These are phyloP conservation scores for Sporothrix curviconia DNA, from an alignment of 2,329 filamentous ascomycete species.

Conservation along the genomic window DNA sequence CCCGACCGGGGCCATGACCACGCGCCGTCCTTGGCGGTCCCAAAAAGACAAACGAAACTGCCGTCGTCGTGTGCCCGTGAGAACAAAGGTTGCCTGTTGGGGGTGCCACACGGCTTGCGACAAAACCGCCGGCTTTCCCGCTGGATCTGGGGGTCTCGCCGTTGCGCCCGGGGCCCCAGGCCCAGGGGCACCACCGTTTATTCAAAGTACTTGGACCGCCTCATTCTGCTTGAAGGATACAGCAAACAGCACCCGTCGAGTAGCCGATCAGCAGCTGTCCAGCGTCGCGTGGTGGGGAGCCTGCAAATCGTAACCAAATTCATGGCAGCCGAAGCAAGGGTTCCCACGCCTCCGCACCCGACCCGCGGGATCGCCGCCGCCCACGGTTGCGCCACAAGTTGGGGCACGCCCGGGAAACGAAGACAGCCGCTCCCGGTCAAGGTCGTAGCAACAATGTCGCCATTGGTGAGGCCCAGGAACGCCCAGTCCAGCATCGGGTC, in stretches of 20 bases:
- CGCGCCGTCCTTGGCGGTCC: slow-evolving; percentile 82
- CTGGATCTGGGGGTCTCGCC: slow-evolving; percentile 52
- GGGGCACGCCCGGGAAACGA: slow-evolving; percentile 74
- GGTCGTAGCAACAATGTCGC: slow-evolving; percentile 87
- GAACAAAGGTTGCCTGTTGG: slow-evolving; percentile 81
- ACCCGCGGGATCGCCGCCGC: slow-evolving; percentile 41
- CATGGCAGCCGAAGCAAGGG: slow-evolving; percentile 24
- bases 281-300: slow-evolving; percentile 86
- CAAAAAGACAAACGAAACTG: slow-evolving; percentile 88
- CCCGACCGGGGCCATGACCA: slow-evolving; percentile 81
- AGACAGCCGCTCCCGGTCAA: slow-evolving; percentile 70
- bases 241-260: slow-evolving; percentile 76
- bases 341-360: background rate
- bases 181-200: slow-evolving; percentile 76
- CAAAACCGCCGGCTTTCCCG: slow-evolving; percentile 68
- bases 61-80: slow-evolving; percentile 86
- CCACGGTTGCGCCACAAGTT: slow-evolving; percentile 77
- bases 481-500: slow-evolving; percentile 93
- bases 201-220: slow-evolving; percentile 68
- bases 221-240: slow-evolving; percentile 91
- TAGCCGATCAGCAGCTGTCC: slow-evolving; percentile 91
- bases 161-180: slow-evolving; percentile 79
- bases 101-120: slow-evolving; percentile 90
- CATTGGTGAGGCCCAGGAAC: slow-evolving; percentile 73
- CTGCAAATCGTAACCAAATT: slow-evolving; percentile 72